Conservation (phyloP, 2,329 filamentous ascomycete species). For the Colletotrichum horii region DNA sequence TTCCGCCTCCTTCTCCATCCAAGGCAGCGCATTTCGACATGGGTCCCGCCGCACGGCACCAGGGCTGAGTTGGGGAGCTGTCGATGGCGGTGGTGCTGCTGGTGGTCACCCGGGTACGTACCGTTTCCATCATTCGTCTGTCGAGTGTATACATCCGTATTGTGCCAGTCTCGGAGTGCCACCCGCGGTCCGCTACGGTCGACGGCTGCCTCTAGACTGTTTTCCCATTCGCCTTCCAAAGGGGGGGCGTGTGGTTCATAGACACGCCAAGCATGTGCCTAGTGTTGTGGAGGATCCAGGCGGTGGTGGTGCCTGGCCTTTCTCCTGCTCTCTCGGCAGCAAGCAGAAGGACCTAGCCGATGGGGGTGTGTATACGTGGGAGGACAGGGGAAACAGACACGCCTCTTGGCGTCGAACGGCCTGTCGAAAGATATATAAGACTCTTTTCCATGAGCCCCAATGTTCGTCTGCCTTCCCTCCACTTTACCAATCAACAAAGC, state of each 20-base stretch:
- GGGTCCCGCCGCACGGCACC: not conserved
- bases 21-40: not conserved
- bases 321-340: slow-evolving; percentile 2
- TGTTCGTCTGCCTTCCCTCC: not conserved
- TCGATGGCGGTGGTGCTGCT: not conserved
- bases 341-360: not conserved
- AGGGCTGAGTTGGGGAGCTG: not conserved
- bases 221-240: not conserved
- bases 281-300: slow-evolving; percentile 9
- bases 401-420: not conserved
- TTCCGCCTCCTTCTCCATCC: not conserved
- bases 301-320: not conserved
- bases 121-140: not conserved
- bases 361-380: not conserved
- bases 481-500: not conserved
- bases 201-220: not conserved
- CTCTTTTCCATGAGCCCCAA: not conserved
- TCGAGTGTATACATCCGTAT: not conserved
- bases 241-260: not conserved
- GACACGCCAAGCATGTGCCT: slow-evolving; percentile 3
- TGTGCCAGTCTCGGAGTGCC: slow-evolving; percentile 15
- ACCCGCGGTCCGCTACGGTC: slow-evolving; percentile 5
- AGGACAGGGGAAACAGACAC: not conserved
- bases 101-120: not conserved
- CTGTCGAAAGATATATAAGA: slow-evolving; percentile 16